These are phyloP conservation scores for Mesembryanthemum crystallinum DNA, from an alignment of 148 eudicot species.

Conservation along the genomic window DNA sequence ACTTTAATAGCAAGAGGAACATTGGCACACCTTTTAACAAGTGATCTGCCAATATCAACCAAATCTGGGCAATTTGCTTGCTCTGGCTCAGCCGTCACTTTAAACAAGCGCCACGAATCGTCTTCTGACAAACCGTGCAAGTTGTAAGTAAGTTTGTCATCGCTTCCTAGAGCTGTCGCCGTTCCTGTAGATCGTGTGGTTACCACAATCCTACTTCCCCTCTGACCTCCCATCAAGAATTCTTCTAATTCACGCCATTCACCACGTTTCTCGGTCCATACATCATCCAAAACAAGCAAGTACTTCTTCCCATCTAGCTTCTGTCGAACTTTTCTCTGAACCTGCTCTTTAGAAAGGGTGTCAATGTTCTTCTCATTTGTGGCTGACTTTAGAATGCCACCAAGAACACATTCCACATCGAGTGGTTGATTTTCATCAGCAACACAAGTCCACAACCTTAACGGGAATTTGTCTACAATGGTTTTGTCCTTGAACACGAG, in stretches of 20 bases:
- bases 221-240: not conserved
- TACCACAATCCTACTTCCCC: not conserved
- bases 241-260: too few relatives aligned
- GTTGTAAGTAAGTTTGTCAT: not conserved
- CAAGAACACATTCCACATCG: not conserved
- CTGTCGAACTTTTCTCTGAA: not conserved
- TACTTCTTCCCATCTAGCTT: not conserved
- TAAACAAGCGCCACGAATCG: not conserved
- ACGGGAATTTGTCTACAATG: not conserved
- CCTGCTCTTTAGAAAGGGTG: not conserved
- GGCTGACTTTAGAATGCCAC: not conserved
- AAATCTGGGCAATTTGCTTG: not conserved
- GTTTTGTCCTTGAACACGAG: not conserved
- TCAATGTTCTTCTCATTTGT: not conserved
- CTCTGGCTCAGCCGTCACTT: not conserved
- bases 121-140: not conserved
- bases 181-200: not conserved
- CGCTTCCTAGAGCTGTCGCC: not conserved
- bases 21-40: slow-evolving; percentile 22
- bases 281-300: not conserved
- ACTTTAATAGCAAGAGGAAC: slow-evolving; percentile 17
- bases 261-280: too few relatives aligned
- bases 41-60: slow-evolving; percentile 6
- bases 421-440: not conserved
- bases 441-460: not conserved